Percentiles rank a stretch among this genome's conserved stretches.
Conservation (phyloP, 768 basidiomycete genomes). For the Cubamyces sp. region DNA sequence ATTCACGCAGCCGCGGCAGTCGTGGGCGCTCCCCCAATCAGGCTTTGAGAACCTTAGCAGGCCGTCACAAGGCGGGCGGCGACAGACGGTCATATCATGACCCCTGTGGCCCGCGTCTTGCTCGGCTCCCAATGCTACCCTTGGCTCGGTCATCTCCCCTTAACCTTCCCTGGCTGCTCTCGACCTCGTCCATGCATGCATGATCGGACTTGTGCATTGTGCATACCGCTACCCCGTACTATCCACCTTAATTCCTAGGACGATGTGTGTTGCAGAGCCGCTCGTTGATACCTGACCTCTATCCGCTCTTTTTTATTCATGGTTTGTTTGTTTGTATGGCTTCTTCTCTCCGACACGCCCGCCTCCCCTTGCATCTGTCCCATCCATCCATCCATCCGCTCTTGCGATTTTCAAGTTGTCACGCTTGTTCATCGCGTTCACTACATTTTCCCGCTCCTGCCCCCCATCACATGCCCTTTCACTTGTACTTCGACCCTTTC, state of each 20-base stretch:
- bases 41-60: conserved; percentile 37
- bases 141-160: neutral
- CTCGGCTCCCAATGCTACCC: neutral
- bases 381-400: neutral
- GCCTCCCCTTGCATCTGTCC: neutral
- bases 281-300: conserved; percentile 18
- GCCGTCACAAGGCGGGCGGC: conserved; percentile 26
- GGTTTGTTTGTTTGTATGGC: neutral
- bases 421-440: too few relatives aligned
- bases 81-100: conserved; percentile 36
- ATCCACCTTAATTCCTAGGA: conserved; percentile 6
- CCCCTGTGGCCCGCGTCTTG: neutral
- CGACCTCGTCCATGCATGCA: neutral
- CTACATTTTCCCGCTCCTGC: neutral
- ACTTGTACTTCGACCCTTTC: neutral
- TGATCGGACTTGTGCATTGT: neutral
- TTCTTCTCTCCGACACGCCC: neutral
- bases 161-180: neutral
- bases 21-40: conserved; percentile 24
- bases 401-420: neutral
- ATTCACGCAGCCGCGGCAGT: conserved; percentile 28
- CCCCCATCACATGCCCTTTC: neutral
- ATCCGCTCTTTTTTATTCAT: conserved; percentile 5
- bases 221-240: conserved; percentile 1
- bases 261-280: conserved; percentile 10